Percentiles rank a stretch among this genome's conserved stretches.
phyloP scores from a whole-genome alignment of 805 yeast species.

The Candida berthetii region DNA sequence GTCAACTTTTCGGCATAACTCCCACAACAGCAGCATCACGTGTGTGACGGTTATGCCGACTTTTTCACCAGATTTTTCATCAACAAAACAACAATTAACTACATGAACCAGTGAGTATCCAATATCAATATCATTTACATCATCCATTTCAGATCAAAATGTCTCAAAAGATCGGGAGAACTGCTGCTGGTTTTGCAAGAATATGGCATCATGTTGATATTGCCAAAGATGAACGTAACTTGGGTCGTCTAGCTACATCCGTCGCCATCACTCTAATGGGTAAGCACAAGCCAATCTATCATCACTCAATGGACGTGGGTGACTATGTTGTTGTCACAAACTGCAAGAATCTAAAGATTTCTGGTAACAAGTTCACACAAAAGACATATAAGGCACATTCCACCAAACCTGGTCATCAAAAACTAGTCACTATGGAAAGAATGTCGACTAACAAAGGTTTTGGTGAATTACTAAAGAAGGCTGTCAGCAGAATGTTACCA shows the following conservation, averaged over 20 bases:
- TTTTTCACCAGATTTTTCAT: neutral
- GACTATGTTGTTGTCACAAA: constrained; percentile 97
- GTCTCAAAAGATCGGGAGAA: constrained; percentile 11
- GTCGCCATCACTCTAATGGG: constrained; percentile 90
- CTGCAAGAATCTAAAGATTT: constrained; percentile 71
- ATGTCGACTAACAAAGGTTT: constrained; percentile 75
- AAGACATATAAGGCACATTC: constrained; percentile 89
- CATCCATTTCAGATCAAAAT: neutral
- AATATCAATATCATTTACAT: too few species aligned
- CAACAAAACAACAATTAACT: too few species aligned
- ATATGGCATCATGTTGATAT: constrained; percentile 96
- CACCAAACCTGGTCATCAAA: constrained; percentile 83
- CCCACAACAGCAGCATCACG: neutral
- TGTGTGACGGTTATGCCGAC: neutral
- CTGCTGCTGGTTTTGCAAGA: constrained; percentile 74
- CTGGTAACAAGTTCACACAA: constrained; percentile 79
- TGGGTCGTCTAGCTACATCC: constrained; percentile 88
- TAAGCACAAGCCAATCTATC: constrained; percentile 91
- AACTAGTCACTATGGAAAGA: constrained; percentile 74
- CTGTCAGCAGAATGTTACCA: constrained; percentile 96
- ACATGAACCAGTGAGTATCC: too few species aligned
- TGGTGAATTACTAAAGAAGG: constrained; percentile 77
- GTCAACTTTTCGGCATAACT: neutral
- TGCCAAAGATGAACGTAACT: constrained; percentile 73
- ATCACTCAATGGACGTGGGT: constrained; percentile 79